Percentiles rank a stretch among this genome's conserved stretches.
phyloP scores from a whole-genome alignment of 2,329 filamentous ascomycete genomes.

The Didymellaceae sp. region DNA sequence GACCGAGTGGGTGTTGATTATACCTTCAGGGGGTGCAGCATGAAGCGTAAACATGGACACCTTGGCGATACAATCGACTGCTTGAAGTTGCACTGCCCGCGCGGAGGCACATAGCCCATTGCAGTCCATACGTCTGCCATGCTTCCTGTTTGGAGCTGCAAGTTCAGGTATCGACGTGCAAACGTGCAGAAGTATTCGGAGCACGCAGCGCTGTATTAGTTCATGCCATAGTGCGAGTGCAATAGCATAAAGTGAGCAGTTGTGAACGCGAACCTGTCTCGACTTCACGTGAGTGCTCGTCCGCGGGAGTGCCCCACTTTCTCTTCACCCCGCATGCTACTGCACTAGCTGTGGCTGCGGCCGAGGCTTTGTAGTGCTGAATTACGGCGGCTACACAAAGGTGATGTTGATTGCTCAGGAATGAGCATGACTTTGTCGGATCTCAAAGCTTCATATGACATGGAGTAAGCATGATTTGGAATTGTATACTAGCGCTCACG shows the following conservation, averaged over 20 bases:
- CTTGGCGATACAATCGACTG: slow-evolving; percentile 53
- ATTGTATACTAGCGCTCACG: slow-evolving; percentile 2
- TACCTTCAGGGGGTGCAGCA: slow-evolving; percentile 64
- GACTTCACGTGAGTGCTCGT: slow-evolving; percentile 27
- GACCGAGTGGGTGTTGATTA: neutral
- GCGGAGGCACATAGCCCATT: slow-evolving; percentile 59
- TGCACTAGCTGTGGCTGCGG: neutral
- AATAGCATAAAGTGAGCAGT: neutral
- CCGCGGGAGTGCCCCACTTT: slow-evolving; percentile 7
- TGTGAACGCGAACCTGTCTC: slow-evolving; percentile 27
- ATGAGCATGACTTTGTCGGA: too few species aligned
- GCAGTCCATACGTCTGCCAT: slow-evolving; percentile 56
- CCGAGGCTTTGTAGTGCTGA: neutral
- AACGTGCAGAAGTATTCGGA: neutral
- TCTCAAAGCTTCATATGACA: too few species aligned
- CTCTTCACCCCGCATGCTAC: neutral
- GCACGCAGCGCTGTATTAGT: neutral
- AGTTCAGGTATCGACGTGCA: neutral
- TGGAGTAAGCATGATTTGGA: slow-evolving; percentile 7
- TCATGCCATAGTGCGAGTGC: slow-evolving; percentile 3
- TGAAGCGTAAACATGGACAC: slow-evolving; percentile 63
- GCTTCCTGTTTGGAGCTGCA: slow-evolving; percentile 18
- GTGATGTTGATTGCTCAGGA: neutral
- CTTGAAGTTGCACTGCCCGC: slow-evolving; percentile 60
- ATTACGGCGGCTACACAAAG: neutral